Base-by-base conservation (phyloP, 371 early-diverging fungal species). In the Saksenaea vasiformis region DNA sequence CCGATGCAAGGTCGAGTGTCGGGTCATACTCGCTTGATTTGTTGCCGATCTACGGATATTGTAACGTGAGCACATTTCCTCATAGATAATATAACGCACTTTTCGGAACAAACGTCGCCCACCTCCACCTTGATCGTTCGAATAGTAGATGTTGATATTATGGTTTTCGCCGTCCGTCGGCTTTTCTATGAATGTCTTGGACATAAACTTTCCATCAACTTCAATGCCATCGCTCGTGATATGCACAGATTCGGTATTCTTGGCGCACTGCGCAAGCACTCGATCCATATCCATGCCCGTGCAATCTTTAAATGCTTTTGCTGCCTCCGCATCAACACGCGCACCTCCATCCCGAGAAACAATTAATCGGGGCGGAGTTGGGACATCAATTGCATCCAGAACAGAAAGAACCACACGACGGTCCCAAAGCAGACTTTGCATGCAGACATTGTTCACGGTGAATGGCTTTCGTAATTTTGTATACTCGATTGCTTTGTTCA, bases 111-210 rank as follows among this genome's bases (percentile, higher is more conserved):
- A 86, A 51, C 90, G 85, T 60, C 99, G 86, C 31, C 92, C 93
- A 27, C 98, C 96, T 54, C 98, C 97, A 22, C 97, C 98, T 43
- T 84, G 77, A n/a, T 84, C 78, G 9, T 83, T 72, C 17, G 89
- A 82, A 76, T 95, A 98, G 80, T 98, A 98, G 54, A 99, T 95
- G 75, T 93, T 88, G 60, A 99, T 94, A 72, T 98, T 97, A 77
- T 99, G 99, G 72, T 98, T 89, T 73, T 99, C 99, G 34, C 96
- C 96, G 34, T 92, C 88, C 1, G 93, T 93, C 1, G 99, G 99
- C 71, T 99, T 99, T 68, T 99, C 99, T 19, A 98, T 97, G 79
- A 98, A 98, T 5, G 99, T 97, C 73, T 98, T 98, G 51, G 70
- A 71, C 27, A 99, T 73, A 19, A 71, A 77, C 60, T 82, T 65